A percentile compares a stretch with the other conserved stretches of the same genome.
phyloP scores from a whole-genome alignment of 2,329 filamentous ascomycete genomes.

The Penicillium palitans region DNA sequence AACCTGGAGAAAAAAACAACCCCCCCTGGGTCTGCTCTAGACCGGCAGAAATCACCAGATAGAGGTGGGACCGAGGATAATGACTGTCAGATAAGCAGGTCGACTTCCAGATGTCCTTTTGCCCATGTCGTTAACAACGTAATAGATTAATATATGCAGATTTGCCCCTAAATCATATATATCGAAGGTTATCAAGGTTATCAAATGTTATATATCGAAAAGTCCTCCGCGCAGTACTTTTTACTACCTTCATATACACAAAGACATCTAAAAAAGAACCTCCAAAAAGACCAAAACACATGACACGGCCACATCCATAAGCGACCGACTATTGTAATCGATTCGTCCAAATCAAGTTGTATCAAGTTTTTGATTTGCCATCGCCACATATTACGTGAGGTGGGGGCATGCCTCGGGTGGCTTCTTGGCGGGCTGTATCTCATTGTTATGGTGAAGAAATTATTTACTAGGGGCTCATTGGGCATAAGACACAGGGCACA shows the following conservation, averaged over 20 bases:
- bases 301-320: too few species aligned
- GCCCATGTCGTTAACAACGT: too few species aligned
- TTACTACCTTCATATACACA: too few species aligned
- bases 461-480: background rate
- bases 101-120: too few species aligned
- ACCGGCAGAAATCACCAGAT: constrained; percentile 6
- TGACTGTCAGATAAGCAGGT: background rate
- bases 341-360: background rate
- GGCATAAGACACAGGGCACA: background rate
- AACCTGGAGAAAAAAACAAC: background rate
- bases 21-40: background rate
- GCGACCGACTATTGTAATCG: background rate
- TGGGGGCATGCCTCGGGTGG: constrained; percentile 11
- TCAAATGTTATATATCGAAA: too few species aligned
- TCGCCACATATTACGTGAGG: constrained; percentile 22
- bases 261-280: too few species aligned
- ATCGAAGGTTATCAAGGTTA: too few species aligned
- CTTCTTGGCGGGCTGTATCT: constrained; percentile 6
- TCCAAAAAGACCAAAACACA: too few species aligned
- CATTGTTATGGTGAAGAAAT: constrained; percentile 2
- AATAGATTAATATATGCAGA: background rate
- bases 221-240: too few species aligned
- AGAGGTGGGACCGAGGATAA: constrained; percentile 3
- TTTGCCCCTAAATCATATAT: background rate
- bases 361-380: constrained; percentile 1